Percentiles rank a stretch among this genome's conserved stretches.
Evolutionary conservation across 345 rosid genomes (phyloP).

Genomic region (Citrus mangshanensis): DNA sequence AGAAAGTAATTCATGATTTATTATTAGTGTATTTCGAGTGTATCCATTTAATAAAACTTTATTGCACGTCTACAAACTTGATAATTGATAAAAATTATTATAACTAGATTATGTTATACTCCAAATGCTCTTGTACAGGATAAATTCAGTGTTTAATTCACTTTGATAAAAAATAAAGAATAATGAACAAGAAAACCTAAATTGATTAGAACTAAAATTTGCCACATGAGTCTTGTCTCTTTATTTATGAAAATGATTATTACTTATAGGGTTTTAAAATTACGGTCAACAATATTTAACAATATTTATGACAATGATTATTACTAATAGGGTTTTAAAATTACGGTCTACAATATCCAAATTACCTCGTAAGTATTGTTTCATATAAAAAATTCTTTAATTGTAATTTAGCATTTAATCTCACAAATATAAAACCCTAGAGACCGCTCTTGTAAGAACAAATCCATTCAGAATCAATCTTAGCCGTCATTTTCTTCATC

Average conservation of each 20-base stretch:
- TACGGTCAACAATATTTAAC: background rate
- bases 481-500: slow-evolving; percentile 26
- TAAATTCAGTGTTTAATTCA: no score
- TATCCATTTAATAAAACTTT: no score
- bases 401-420: slow-evolving; percentile 12
- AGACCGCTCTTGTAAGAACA: slow-evolving; percentile 24
- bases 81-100: no score
- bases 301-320: background rate
- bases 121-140: background rate
- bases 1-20: no score
- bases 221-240: background rate
- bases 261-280: background rate
- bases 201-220: background rate
- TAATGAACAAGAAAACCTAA: background rate
- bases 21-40: no score
- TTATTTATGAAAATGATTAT: background rate
- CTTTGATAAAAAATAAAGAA: background rate
- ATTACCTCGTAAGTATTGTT: background rate
- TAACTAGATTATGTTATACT: background rate
- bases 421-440: slow-evolving; percentile 42
- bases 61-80: no score
- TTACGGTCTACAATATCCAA: background rate
- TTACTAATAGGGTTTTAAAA: background rate
- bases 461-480: slow-evolving; percentile 28
- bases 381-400: background rate